phyloP scores from a whole-genome alignment of 2,329 filamentous ascomycete species.

The Cryphonectria japonica region DNA sequence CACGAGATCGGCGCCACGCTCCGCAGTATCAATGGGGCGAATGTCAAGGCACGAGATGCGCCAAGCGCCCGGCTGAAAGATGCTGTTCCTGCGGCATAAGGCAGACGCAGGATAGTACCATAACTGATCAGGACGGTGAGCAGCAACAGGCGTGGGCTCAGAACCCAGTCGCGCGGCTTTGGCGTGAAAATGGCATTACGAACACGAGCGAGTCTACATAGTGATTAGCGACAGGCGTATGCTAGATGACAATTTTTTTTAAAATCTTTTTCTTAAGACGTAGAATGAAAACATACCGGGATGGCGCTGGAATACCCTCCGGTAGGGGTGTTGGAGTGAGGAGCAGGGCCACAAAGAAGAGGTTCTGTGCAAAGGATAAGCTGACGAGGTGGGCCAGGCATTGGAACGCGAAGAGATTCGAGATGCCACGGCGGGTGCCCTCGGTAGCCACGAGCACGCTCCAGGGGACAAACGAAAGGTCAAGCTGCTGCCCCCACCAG shows the following conservation, averaged over 20 bases:
- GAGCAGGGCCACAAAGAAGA: conserved; percentile 64
- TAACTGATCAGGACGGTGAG: conserved; percentile 42
- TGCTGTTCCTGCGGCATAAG: conserved; percentile 46
- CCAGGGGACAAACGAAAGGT: conserved; percentile 58
- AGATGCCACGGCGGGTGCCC: conserved; percentile 60
- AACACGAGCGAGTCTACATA: conserved; percentile 35
- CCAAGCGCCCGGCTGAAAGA: conserved; percentile 43
- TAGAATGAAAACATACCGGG: conserved; percentile 32
- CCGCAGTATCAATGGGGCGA: conserved; percentile 51
- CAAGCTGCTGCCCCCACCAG: conserved; percentile 66
- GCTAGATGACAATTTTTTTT: too few species aligned
- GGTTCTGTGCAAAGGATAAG: conserved; percentile 64
- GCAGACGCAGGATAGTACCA: conserved; percentile 42
- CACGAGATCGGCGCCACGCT: conserved; percentile 53
- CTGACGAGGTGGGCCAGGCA: conserved; percentile 62
- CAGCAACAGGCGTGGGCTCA: conserved; percentile 43
- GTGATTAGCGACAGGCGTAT: background rate
- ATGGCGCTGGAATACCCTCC: conserved; percentile 35
- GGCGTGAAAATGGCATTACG: conserved; percentile 40
- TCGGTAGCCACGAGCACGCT: conserved; percentile 62
- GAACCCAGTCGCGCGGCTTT: conserved; percentile 51
- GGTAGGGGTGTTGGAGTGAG: conserved; percentile 56
- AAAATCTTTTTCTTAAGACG: too few species aligned
- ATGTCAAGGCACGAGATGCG: conserved; percentile 44
- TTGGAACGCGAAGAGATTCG: conserved; percentile 59